Percentiles rank a stretch among this genome's conserved stretches.
These are phyloP conservation scores for Leccinellum rugosiceps DNA, from an alignment of 768 basidiomycete genomes.

Conservation along the genomic window DNA sequence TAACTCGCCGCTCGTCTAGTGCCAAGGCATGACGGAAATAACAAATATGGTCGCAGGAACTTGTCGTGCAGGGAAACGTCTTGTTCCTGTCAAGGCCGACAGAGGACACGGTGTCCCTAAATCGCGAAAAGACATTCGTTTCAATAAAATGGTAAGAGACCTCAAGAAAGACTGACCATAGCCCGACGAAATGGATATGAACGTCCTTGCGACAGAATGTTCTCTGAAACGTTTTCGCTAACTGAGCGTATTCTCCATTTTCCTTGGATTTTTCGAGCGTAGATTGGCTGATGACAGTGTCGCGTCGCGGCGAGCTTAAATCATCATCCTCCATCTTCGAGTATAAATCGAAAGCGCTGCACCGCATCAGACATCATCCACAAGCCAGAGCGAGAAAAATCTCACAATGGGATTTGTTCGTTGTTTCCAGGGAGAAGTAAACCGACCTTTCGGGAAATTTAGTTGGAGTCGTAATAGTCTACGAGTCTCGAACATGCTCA, in stretches of 20 bases:
- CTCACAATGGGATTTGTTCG: slow-evolving; percentile 41
- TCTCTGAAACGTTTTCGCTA: slow-evolving; percentile 30
- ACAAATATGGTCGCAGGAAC: slow-evolving; percentile 34
- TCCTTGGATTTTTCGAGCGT: slow-evolving; percentile 8
- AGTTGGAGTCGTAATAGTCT: background rate
- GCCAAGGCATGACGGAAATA: slow-evolving; percentile 47
- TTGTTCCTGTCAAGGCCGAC: slow-evolving; percentile 35
- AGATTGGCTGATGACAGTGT: slow-evolving; percentile 9
- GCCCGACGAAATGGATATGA: slow-evolving; percentile 43
- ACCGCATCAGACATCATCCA: background rate
- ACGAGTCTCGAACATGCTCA: slow-evolving; percentile 8
- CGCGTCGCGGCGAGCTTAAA: slow-evolving; percentile 3
- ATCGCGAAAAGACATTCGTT: background rate
- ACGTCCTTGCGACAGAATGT: slow-evolving; percentile 36
- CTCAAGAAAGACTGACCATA: slow-evolving; percentile 32
- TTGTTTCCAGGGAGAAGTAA: slow-evolving; percentile 38
- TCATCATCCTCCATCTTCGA: slow-evolving; percentile 24
- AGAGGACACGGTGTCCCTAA: slow-evolving; percentile 48
- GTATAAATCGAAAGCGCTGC: slow-evolving; percentile 40
- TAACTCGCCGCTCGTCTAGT: slow-evolving; percentile 45
- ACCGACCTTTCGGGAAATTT: slow-evolving; percentile 33
- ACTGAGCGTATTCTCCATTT: slow-evolving; percentile 15
- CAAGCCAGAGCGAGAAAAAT: background rate
- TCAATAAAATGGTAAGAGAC: background rate
- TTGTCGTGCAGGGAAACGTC: slow-evolving; percentile 32